Evolutionary conservation across 2,329 filamentous ascomycete species (phyloP).

Genomic region (Fusarium falciforme): DNA sequence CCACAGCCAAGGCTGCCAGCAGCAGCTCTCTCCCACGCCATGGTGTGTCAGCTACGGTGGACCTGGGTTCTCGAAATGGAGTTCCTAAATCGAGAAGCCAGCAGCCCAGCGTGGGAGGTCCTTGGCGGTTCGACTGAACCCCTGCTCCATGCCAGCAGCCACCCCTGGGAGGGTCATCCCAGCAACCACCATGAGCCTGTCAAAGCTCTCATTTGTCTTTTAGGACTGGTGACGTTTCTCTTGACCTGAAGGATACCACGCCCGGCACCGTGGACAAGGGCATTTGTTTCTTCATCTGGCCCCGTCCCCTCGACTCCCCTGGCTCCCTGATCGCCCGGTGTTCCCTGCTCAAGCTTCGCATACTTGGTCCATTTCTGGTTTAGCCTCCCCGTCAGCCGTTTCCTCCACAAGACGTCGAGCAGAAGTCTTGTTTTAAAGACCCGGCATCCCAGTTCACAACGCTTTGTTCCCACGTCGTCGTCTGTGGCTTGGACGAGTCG

Average conservation of each 20-base stretch:
- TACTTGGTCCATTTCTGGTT: slow-evolving; percentile 42
- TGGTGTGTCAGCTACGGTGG: slow-evolving; percentile 34
- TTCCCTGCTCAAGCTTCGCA: slow-evolving; percentile 47
- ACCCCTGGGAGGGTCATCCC: slow-evolving; percentile 42
- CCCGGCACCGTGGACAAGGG: slow-evolving; percentile 36
- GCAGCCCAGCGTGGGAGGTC: slow-evolving; percentile 36
- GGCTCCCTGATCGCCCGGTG: slow-evolving; percentile 45
- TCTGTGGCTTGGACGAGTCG: slow-evolving; percentile 43
- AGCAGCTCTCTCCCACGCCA: slow-evolving; percentile 25
- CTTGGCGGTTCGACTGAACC: slow-evolving; percentile 41
- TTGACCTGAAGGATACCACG: slow-evolving; percentile 39
- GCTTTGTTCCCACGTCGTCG: slow-evolving; percentile 41
- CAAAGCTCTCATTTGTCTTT: slow-evolving; percentile 38
- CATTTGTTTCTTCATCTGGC: slow-evolving; percentile 45
- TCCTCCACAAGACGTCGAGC: slow-evolving; percentile 41
- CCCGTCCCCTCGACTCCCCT: slow-evolving; percentile 35
- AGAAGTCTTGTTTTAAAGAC: slow-evolving; percentile 37
- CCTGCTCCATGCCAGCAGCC: slow-evolving; percentile 40
- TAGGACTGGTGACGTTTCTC: slow-evolving; percentile 43
- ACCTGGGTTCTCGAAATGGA: slow-evolving; percentile 36
- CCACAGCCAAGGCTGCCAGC: slow-evolving; percentile 26
- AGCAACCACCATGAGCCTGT: slow-evolving; percentile 44
- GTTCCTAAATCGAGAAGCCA: slow-evolving; percentile 42
- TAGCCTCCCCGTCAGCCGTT: slow-evolving; percentile 46
- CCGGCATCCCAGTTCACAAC: slow-evolving; percentile 38